These are phyloP conservation scores for Stipa capillata DNA, from an alignment of 176 grass and related monocot genomes.

Conservation along the genomic window DNA sequence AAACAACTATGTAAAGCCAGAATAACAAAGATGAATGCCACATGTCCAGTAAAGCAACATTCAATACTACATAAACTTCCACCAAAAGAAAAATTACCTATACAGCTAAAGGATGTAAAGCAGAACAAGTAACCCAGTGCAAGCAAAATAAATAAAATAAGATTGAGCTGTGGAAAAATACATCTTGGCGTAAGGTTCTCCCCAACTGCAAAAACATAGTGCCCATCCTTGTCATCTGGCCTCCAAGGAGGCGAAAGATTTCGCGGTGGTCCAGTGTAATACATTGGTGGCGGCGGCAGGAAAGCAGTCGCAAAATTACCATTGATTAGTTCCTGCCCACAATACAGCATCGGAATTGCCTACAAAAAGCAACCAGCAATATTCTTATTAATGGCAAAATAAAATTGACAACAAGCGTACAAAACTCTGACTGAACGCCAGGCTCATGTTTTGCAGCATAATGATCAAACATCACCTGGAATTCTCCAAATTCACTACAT, in stretches of 20 bases:
- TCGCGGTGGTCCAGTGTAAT: slow-evolving; percentile 40
- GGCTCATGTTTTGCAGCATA: not conserved
- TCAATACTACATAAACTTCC: not conserved
- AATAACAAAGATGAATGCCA: not conserved
- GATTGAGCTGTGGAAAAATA: slow-evolving; percentile 29
- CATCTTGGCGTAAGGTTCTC: slow-evolving; percentile 91
- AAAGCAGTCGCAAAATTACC: slow-evolving; percentile 45
- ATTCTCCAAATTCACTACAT: not conserved
- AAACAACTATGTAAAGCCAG: not conserved
- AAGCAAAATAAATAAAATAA: not conserved
- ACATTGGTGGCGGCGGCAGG: slow-evolving; percentile 42
- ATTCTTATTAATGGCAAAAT: not conserved
- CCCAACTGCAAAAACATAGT: slow-evolving; percentile 73
- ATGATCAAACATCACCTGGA: not conserved
- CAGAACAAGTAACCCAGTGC: not conserved
- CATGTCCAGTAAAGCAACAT: not conserved
- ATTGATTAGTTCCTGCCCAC: slow-evolving; percentile 65
- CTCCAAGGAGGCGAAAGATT: slow-evolving; percentile 76
- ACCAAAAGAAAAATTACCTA: not conserved
- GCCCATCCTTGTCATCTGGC: slow-evolving; percentile 84
- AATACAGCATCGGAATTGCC: slow-evolving; percentile 80
- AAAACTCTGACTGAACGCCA: not conserved
- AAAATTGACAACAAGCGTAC: not conserved
- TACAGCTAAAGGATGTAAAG: not conserved
- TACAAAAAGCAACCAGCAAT: slow-evolving; percentile 27